Evolutionary conservation across 169 alveolate genomes (phyloP), one percentile per base, ranked within the genome.

Genomic region (Plasmodium gonderi): DNA sequence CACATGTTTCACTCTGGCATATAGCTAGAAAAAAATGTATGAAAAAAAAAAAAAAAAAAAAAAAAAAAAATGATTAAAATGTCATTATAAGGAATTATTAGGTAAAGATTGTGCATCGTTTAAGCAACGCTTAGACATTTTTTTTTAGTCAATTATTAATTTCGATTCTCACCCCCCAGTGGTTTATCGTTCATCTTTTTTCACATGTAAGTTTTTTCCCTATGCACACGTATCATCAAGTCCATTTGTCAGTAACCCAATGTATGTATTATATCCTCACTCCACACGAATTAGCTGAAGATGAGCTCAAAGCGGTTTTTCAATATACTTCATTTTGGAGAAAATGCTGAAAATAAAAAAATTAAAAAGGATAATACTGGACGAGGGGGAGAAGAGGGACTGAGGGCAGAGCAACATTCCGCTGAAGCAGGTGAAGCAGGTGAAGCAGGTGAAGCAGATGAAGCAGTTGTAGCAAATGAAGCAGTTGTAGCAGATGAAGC

Each of bases 291-390:
- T 33, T 49, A 75, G 23, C 67, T 42, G 51, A 65, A 80, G 64
- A 82, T 82, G 91, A 72, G 82, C 77, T 69, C 51, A 65, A 82
- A 82, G 12, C 74, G 91, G 49, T 82, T 69, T 68, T 69, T 82
- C 29, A 68, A 82, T 69, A 45, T 42, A 54, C 12, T 54, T 31
- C 69, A 54, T 44, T 36, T 26, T 33, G 91, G 60, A 26, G 72
- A 11, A 9, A 72, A 69, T 45, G 72, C 14, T 12, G 75, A 74
- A 51, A 82, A 82, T 4, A 17, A 9, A 8, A 69, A 45, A 33
- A n/a, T n/a, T n/a, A 72, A 82, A 31, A 82, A 49, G 12, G 40
- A 12, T 31, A 82, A 82, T 26, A 14, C 77, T n/a, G 3, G 47
- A 17, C 64, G 40, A 26, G 51, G 20, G 51, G 77, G 12, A 31